phyloP scores from a whole-genome alignment of 768 basidiomycete species.

The Boletus fagicola region DNA sequence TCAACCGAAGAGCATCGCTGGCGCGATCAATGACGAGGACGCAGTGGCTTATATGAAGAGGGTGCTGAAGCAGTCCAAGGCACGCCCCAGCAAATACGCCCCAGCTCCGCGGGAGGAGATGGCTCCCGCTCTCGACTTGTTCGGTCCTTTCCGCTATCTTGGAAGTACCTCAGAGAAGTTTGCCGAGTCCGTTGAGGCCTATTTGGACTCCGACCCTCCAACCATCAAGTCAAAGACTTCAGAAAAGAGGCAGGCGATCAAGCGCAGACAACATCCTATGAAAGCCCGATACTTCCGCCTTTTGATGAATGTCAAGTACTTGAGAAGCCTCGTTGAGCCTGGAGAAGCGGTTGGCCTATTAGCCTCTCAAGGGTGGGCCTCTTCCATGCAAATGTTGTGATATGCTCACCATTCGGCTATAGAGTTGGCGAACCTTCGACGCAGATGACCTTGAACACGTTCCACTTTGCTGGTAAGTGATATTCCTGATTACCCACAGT shows the following conservation, averaged over 20 bases:
- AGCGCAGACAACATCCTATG: slow-evolving; percentile 47
- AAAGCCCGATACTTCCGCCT: slow-evolving; percentile 63
- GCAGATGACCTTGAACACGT: slow-evolving; percentile 99
- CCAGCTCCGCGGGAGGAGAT: slow-evolving; percentile 57
- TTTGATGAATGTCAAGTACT: slow-evolving; percentile 89
- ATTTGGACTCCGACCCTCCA: slow-evolving; percentile 73
- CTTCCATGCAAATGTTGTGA: neutral
- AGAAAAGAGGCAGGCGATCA: slow-evolving; percentile 39
- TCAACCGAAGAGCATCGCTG: slow-evolving; percentile 55
- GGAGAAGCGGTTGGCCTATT: slow-evolving; percentile 98
- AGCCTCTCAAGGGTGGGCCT: slow-evolving; percentile 89
- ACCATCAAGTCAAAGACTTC: slow-evolving; percentile 41
- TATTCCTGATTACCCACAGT: neutral
- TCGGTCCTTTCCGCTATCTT: slow-evolving; percentile 74
- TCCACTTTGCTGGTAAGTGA: slow-evolving; percentile 91
- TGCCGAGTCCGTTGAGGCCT: slow-evolving; percentile 74
- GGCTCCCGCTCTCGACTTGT: slow-evolving; percentile 71
- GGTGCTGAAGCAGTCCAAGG: slow-evolving; percentile 69
- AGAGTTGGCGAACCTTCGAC: slow-evolving; percentile 99
- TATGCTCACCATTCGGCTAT: slow-evolving; percentile 2
- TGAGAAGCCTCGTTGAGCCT: slow-evolving; percentile 91
- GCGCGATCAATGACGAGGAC: slow-evolving; percentile 60
- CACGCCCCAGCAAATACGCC: slow-evolving; percentile 39
- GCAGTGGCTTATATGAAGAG: slow-evolving; percentile 86
- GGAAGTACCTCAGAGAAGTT: slow-evolving; percentile 94